A percentile compares a stretch with the other conserved stretches of the same genome.
Conservation (phyloP, 2,329 filamentous ascomycete genomes). For the Balansia obtecta region DNA sequence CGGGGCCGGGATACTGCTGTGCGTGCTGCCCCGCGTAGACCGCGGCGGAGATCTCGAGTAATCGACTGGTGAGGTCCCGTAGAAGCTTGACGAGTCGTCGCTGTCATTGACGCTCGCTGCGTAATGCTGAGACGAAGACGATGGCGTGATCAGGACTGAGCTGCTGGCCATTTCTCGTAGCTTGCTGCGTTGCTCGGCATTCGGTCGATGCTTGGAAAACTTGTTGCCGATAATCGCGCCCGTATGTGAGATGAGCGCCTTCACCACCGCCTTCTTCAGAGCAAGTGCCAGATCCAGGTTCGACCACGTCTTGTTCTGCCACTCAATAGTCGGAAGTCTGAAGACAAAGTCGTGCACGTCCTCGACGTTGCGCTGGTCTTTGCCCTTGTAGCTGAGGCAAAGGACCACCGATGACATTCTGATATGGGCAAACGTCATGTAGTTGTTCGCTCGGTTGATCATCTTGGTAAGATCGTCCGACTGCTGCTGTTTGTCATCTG, state of each 20-base stretch:
- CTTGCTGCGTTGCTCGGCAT: slow-evolving; percentile 62
- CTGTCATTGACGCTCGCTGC: slow-evolving; percentile 35
- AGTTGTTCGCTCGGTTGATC: slow-evolving; percentile 89
- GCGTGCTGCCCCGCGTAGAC: slow-evolving; percentile 36
- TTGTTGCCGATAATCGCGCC: slow-evolving; percentile 97
- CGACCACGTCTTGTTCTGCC: slow-evolving; percentile 98
- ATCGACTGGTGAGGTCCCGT: slow-evolving; percentile 40
- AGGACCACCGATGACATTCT: slow-evolving; percentile 91
- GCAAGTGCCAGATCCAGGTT: slow-evolving; percentile 88
- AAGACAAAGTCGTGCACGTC: slow-evolving; percentile 98
- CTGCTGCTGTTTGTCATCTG: slow-evolving; percentile 47
- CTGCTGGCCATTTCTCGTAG: slow-evolving; percentile 76
- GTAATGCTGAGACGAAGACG: slow-evolving; percentile 22
- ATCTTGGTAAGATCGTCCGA: slow-evolving; percentile 92
- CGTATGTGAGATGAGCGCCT: slow-evolving; percentile 86
- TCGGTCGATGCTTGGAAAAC: slow-evolving; percentile 78
- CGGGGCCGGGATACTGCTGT: slow-evolving; percentile 32
- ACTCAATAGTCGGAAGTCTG: slow-evolving; percentile 85
- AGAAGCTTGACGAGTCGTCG: slow-evolving; percentile 44
- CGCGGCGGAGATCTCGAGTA: slow-evolving; percentile 46
- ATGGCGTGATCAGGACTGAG: slow-evolving; percentile 46
- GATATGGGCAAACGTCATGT: slow-evolving; percentile 94
- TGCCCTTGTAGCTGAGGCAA: slow-evolving; percentile 93
- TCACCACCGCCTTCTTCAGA: slow-evolving; percentile 88
- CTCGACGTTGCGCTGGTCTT: slow-evolving; percentile 87